phyloP scores from a whole-genome alignment of 805 yeast species.

The Yarrowia sp. region DNA sequence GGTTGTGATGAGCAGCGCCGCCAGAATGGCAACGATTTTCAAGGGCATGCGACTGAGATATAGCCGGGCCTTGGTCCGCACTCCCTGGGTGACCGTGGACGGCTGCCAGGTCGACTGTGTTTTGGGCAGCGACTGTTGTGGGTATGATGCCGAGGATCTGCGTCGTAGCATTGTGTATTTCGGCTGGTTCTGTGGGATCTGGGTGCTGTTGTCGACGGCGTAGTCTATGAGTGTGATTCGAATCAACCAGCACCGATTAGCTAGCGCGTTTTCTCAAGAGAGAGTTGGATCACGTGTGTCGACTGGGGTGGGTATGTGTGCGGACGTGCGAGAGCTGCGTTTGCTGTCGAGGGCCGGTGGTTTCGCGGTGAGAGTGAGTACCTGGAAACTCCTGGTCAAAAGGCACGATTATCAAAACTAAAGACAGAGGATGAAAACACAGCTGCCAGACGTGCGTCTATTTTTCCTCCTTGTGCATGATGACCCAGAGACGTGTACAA shows the following conservation, averaged over 20 bases:
- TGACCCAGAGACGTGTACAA: conserved; percentile 1
- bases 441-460: conserved; percentile 34
- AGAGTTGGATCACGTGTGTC: not conserved
- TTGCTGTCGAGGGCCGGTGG: conserved; percentile 7
- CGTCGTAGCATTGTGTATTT: conserved; percentile 27
- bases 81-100: conserved; percentile 13
- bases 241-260: not conserved
- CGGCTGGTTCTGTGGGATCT: not conserved
- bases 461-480: conserved; percentile 20
- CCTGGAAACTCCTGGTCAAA: conserved; percentile 5
- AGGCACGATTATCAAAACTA: conserved; percentile 11
- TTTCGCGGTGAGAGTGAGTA: not conserved
- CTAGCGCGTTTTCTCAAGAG: conserved; percentile 1
- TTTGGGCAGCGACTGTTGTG: conserved; percentile 29
- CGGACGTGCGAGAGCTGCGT: not conserved
- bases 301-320: too few species aligned
- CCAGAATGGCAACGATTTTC: conserved; percentile 13
- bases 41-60: conserved; percentile 14
- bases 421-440: conserved; percentile 23
- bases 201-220: too few species aligned
- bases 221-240: too few species aligned
- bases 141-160: conserved; percentile 34
- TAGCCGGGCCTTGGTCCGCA: conserved; percentile 11
- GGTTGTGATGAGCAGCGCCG: conserved; percentile 23
- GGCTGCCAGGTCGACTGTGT: conserved; percentile 24